phyloP scores from a whole-genome alignment of 2,329 filamentous ascomycete species.

The Pseudohalonectria lignicola region DNA sequence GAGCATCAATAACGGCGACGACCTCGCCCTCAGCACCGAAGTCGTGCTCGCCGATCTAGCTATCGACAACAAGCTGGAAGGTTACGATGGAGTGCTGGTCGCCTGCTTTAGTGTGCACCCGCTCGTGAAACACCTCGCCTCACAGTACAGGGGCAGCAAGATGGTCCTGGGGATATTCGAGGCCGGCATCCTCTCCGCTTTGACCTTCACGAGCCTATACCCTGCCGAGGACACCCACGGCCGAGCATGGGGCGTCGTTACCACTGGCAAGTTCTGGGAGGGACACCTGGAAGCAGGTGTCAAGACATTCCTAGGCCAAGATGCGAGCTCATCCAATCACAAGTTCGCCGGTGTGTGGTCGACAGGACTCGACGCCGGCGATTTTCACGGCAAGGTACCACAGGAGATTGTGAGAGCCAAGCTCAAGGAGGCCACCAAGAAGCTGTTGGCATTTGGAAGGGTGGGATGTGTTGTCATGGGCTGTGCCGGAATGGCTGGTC shows the following conservation, averaged over 20 bases:
- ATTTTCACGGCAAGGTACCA: conserved; percentile 62
- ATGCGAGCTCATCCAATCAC: conserved; percentile 17
- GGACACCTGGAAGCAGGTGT: conserved; percentile 58
- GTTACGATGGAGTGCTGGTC: conserved; percentile 68
- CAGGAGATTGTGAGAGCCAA: conserved; percentile 51
- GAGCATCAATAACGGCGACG: conserved; percentile 68
- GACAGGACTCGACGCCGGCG: conserved; percentile 68
- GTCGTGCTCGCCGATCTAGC: conserved; percentile 47
- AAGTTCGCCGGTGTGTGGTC: conserved; percentile 73
- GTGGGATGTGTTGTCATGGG: conserved; percentile 70
- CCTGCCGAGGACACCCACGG: conserved; percentile 7
- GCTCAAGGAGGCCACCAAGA: conserved; percentile 59
- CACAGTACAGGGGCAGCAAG: conserved; percentile 18
- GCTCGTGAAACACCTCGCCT: conserved; percentile 50
- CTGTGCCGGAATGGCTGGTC: conserved; percentile 82
- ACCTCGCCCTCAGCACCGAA: conserved; percentile 51
- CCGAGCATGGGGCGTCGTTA: conserved; percentile 71
- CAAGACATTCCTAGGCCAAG: conserved; percentile 45
- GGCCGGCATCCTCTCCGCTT: conserved; percentile 56
- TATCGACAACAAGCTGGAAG: conserved; percentile 20
- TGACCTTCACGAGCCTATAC: conserved; percentile 36
- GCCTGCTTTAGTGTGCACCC: conserved; percentile 85
- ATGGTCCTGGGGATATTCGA: conserved; percentile 79
- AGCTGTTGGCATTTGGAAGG: conserved; percentile 44
- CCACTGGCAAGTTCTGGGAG: conserved; percentile 79